Evolutionary conservation across 2,329 filamentous ascomycete genomes (phyloP).

Genomic region (Cyanodermella asteris): DNA sequence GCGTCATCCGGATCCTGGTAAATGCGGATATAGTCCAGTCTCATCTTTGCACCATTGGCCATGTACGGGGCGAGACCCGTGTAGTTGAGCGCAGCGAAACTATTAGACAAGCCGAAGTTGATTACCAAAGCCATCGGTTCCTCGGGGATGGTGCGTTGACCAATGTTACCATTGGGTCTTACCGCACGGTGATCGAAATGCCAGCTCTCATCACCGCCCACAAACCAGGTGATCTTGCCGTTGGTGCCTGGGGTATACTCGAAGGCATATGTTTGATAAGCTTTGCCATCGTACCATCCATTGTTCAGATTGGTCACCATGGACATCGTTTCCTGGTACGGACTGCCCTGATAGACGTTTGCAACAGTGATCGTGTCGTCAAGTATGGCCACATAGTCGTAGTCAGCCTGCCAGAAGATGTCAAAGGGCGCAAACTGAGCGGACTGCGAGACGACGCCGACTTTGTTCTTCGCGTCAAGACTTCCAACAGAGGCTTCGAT

Average conservation of each 20-base stretch:
- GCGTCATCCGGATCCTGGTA: constrained; percentile 40
- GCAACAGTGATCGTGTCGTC: constrained; percentile 33
- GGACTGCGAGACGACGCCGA: constrained; percentile 44
- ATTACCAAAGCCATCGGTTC: constrained; percentile 46
- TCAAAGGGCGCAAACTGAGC: constrained; percentile 49
- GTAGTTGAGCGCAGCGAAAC: constrained; percentile 40
- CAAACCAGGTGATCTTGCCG: constrained; percentile 46
- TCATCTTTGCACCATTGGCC: constrained; percentile 43
- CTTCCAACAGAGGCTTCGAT: constrained; percentile 42
- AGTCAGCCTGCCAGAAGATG: constrained; percentile 43
- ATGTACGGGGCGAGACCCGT: constrained; percentile 31
- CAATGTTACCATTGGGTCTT: constrained; percentile 48
- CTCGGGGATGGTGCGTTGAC: constrained; percentile 39
- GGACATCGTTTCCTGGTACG: constrained; percentile 42
- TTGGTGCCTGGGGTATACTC: constrained; percentile 38
- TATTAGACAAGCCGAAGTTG: constrained; percentile 49
- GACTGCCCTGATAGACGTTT: constrained; percentile 39
- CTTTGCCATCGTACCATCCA: constrained; percentile 42
- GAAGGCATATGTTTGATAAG: constrained; percentile 40
- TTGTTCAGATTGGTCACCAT: constrained; percentile 40
- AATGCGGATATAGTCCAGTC: constrained; percentile 48
- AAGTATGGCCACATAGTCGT: constrained; percentile 17
- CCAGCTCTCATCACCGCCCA: constrained; percentile 43
- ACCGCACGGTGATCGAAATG: constrained; percentile 36
- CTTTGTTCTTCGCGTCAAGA: constrained; percentile 27